phyloP scores from a whole-genome alignment of 257 asterid genomes.

The Solanum medicagineum region DNA sequence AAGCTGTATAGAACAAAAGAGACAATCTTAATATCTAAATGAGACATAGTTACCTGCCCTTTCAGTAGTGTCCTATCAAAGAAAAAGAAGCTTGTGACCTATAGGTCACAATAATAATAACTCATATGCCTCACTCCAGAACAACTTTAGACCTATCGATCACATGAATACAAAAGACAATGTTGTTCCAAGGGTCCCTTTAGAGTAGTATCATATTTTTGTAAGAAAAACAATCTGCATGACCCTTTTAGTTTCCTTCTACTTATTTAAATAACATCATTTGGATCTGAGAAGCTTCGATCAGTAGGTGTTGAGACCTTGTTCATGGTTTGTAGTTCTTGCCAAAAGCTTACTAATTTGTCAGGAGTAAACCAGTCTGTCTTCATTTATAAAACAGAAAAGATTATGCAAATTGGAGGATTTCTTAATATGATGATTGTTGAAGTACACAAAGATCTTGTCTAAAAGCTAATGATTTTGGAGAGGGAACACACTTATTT shows the following conservation, averaged over 20 bases:
- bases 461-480: not conserved
- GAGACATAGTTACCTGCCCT: not conserved
- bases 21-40: not conserved
- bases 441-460: not conserved
- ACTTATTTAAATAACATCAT: not conserved
- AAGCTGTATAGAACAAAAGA: too few species aligned
- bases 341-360: constrained; percentile 31
- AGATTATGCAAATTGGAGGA: not conserved
- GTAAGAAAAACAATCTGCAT: not conserved
- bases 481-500: not conserved
- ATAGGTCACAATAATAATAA: not conserved
- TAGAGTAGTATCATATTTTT: not conserved
- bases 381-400: constrained; percentile 29
- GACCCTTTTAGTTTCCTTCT: not conserved
- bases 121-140: not conserved
- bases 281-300: not conserved
- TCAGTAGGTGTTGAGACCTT: not conserved
- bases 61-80: not conserved
- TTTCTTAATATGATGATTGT: not conserved
- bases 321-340: constrained; percentile 6
- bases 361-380: constrained; percentile 42
- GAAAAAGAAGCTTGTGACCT: not conserved
- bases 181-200: not conserved
- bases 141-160: not conserved
- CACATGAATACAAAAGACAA: not conserved